These are phyloP conservation scores for Trichophyton benhamiae DNA, from an alignment of 2,329 filamentous ascomycete species.

Conservation along the genomic window DNA sequence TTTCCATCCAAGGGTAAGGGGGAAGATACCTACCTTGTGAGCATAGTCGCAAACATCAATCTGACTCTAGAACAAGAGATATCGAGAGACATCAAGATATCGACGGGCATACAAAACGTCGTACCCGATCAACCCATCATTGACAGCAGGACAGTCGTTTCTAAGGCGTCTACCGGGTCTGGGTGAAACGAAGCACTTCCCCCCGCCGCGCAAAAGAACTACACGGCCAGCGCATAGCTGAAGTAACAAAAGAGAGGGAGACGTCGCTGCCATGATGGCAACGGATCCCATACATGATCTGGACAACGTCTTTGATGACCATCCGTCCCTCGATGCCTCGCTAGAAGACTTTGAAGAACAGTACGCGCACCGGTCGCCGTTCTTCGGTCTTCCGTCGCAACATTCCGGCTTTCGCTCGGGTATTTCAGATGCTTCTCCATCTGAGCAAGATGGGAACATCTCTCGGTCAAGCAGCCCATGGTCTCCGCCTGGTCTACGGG, in stretches of 20 bases:
- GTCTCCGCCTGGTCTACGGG: constrained; percentile 51
- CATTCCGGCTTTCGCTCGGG: constrained; percentile 53
- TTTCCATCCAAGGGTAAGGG: neutral
- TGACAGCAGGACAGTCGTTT: neutral
- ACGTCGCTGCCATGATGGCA: constrained; percentile 11
- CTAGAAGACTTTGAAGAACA: constrained; percentile 51
- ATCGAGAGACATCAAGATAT: neutral
- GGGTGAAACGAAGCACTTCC: neutral
- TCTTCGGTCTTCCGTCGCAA: constrained; percentile 45
- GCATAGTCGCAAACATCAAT: neutral
- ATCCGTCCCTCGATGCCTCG: constrained; percentile 48
- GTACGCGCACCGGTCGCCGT: constrained; percentile 25
- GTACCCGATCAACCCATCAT: neutral
- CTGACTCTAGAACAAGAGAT: neutral
- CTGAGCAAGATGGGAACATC: constrained; percentile 32
- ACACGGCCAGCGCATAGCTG: neutral
- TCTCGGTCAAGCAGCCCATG: constrained; percentile 40
- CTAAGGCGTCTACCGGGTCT: neutral
- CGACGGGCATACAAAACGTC: neutral
- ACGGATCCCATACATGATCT: constrained; percentile 27
- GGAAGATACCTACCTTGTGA: neutral
- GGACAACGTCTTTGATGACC: constrained; percentile 43
- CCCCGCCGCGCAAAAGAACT: neutral
- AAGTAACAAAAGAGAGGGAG: neutral
- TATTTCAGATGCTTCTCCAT: constrained; percentile 34